These are phyloP conservation scores for Puccinellia tenuiflora DNA, from an alignment of 176 grass and related monocot genomes.

Conservation along the genomic window DNA sequence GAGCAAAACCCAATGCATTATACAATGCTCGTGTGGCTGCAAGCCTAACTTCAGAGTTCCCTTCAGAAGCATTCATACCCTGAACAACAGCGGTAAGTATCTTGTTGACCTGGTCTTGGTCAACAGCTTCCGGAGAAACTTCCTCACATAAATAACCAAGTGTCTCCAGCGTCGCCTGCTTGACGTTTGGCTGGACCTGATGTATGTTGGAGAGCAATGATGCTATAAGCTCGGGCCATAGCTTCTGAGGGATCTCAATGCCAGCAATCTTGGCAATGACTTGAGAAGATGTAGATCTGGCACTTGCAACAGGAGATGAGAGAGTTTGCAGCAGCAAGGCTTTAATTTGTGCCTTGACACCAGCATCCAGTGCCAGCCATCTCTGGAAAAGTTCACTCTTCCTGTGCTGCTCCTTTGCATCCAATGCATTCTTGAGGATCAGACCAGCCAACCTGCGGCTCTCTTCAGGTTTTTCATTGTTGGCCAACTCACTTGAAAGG, in stretches of 20 bases:
- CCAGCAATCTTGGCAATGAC: conserved; percentile 80
- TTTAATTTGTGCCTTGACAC: conserved; percentile 67
- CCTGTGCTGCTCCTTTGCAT: conserved; percentile 74
- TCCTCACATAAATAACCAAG: conserved; percentile 91
- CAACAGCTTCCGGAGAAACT: conserved; percentile 64
- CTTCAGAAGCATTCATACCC: conserved; percentile 83
- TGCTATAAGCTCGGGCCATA: conserved; percentile 74
- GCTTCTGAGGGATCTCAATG: conserved; percentile 75
- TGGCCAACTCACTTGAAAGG: conserved; percentile 61
- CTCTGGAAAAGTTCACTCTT: conserved; percentile 77
- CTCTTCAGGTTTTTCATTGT: conserved; percentile 67
- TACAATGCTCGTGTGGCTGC: conserved; percentile 74
- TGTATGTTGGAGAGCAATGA: conserved; percentile 78
- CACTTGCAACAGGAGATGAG: conserved; percentile 63
- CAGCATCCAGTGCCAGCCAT: conserved; percentile 67
- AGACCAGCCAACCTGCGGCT: conserved; percentile 71
- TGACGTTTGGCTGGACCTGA: conserved; percentile 61
- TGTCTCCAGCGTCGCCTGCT: conserved; percentile 73
- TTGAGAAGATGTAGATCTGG: conserved; percentile 81
- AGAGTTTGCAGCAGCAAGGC: conserved; percentile 59
- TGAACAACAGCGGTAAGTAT: conserved; percentile 93
- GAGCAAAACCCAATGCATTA: conserved; percentile 78
- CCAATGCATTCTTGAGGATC: conserved; percentile 79
- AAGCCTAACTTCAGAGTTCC: conserved; percentile 67
- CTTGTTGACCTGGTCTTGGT: conserved; percentile 77